These are phyloP conservation scores for Boeremia exigua DNA, from an alignment of 2,329 filamentous ascomycete genomes.

Conservation along the genomic window DNA sequence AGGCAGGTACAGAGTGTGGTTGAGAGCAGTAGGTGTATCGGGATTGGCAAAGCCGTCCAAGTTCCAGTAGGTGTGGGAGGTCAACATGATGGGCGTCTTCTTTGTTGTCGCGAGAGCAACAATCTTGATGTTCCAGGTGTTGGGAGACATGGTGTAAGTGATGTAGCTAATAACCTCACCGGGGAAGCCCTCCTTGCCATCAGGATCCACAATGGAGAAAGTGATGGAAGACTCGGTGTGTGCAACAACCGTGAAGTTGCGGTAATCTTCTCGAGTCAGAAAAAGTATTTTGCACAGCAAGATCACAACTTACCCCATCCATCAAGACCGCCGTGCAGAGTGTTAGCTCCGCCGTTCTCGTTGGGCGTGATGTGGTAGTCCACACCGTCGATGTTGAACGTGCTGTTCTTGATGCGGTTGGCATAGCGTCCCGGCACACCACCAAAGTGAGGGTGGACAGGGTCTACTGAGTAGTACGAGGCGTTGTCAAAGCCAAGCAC, in stretches of 20 bases:
- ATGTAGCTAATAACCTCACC: constrained; percentile 77
- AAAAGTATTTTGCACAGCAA: neutral
- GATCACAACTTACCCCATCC: constrained; percentile 62
- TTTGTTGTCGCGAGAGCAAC: constrained; percentile 72
- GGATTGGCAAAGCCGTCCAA: constrained; percentile 79
- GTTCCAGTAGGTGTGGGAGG: constrained; percentile 80
- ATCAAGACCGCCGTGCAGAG: constrained; percentile 71
- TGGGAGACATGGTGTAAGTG: constrained; percentile 72
- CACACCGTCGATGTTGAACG: constrained; percentile 70
- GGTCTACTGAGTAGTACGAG: constrained; percentile 69
- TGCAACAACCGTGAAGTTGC: constrained; percentile 77
- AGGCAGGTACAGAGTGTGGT: constrained; percentile 76
- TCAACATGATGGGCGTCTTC: constrained; percentile 84
- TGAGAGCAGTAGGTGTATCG: constrained; percentile 67
- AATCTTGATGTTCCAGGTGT: constrained; percentile 76
- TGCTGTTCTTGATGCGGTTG: constrained; percentile 80
- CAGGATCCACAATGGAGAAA: constrained; percentile 75
- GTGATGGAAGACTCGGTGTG: constrained; percentile 73
- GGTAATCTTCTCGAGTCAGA: constrained; percentile 54
- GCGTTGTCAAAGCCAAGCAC: constrained; percentile 80
- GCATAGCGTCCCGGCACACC: constrained; percentile 78
- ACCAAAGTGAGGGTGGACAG: constrained; percentile 73
- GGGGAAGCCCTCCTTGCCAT: constrained; percentile 78
- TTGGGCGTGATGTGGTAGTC: constrained; percentile 67
- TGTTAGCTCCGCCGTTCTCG: constrained; percentile 61